phyloP scores from a whole-genome alignment of 1,284 basidiomycete genomes.

The Athelia sp. region DNA sequence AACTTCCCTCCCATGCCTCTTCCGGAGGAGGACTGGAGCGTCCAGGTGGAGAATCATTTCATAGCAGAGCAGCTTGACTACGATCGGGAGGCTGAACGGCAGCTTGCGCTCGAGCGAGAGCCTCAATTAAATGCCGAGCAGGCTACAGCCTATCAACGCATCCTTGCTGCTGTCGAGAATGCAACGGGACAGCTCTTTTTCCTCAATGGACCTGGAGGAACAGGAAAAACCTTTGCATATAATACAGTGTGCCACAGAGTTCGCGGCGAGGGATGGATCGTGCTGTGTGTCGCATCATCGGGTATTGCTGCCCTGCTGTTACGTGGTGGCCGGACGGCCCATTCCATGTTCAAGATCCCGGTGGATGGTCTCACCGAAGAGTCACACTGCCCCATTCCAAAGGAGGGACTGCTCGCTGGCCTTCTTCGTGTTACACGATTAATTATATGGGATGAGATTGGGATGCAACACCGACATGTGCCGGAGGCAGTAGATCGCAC shows the following conservation, averaged over 20 bases:
- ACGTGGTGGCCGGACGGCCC: constrained; percentile 33
- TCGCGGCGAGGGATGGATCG: constrained; percentile 21
- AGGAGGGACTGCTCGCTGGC: constrained; percentile 17
- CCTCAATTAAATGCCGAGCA: constrained; percentile 32
- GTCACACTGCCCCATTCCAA: constrained; percentile 27
- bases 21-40: constrained; percentile 21
- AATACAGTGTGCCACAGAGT: constrained; percentile 31
- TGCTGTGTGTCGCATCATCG: constrained; percentile 40
- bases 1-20: constrained; percentile 28
- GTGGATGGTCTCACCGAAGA: constrained; percentile 25
- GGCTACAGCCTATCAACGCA: constrained; percentile 22
- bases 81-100: constrained; percentile 15
- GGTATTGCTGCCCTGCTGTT: constrained; percentile 40
- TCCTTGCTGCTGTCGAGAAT: constrained; percentile 25
- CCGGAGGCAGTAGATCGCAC: constrained; percentile 29
- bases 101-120: constrained; percentile 9
- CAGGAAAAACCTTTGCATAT: constrained; percentile 45
- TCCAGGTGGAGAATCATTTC: constrained; percentile 21
- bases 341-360: constrained; percentile 40
- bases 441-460: constrained; percentile 37
- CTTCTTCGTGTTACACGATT: constrained; percentile 20
- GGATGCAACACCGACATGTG: constrained; percentile 26
- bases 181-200: constrained; percentile 30
- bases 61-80: constrained; percentile 35
- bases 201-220: constrained; percentile 39